Evolutionary conservation across 2,329 filamentous ascomycete species (phyloP).

Genomic region (Fusarium musae): DNA sequence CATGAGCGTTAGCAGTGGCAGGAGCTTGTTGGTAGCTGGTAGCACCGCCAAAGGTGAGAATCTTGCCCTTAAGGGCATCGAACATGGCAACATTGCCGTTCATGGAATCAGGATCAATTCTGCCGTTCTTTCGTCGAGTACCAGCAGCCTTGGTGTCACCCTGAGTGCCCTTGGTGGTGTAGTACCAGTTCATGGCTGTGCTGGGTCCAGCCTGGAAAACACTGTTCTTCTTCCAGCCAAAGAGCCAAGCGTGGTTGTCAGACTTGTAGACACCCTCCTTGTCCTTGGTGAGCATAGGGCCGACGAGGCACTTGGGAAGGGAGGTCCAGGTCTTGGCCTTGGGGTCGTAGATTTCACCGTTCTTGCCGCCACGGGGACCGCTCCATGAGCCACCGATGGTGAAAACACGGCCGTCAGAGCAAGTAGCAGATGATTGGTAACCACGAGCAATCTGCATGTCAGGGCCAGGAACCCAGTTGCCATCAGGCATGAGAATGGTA

Average conservation of each 20-base stretch:
- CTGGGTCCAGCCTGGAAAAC: conserved; percentile 66
- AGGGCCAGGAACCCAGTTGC: conserved; percentile 26
- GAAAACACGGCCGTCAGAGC: conserved; percentile 33
- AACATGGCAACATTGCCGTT: conserved; percentile 67
- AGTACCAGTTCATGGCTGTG: conserved; percentile 66
- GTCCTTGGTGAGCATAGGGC: conserved; percentile 58
- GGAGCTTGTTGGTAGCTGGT: conserved; percentile 55
- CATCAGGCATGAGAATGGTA: conserved; percentile 55
- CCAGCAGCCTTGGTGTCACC: conserved; percentile 42
- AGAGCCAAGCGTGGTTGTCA: conserved; percentile 47
- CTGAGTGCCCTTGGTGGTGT: conserved; percentile 45
- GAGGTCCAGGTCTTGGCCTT: conserved; percentile 20
- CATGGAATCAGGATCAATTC: conserved; percentile 62
- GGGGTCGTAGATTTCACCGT: conserved; percentile 37
- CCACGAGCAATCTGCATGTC: conserved; percentile 34
- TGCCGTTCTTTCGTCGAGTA: conserved; percentile 45
- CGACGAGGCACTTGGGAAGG: conserved; percentile 52
- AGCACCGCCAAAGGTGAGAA: conserved; percentile 63
- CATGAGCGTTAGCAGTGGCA: conserved; percentile 57
- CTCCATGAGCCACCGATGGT: conserved; percentile 39
- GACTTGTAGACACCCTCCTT: conserved; percentile 56
- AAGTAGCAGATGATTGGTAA: conserved; percentile 33
- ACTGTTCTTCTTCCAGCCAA: conserved; percentile 56
- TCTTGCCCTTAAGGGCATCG: conserved; percentile 67
- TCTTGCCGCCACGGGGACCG: conserved; percentile 25